phyloP scores from a whole-genome alignment of 345 rosid species.

The Ceriops zippeliana region DNA sequence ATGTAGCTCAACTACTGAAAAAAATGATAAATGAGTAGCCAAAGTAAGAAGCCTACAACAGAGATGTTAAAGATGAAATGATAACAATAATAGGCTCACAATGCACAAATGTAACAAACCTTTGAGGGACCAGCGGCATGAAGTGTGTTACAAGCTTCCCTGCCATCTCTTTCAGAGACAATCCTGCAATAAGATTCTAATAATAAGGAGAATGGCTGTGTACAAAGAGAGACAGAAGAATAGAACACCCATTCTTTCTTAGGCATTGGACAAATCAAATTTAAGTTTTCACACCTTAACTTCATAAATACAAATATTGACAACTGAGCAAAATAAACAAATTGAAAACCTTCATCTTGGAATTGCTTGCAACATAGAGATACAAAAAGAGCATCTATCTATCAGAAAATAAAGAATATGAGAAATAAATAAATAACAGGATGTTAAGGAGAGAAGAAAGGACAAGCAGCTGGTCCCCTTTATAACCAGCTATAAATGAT shows the following conservation, averaged over 20 bases:
- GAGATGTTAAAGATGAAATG: not conserved
- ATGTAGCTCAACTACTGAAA: not conserved
- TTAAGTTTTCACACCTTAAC: too few relatives aligned
- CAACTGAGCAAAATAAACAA: too few relatives aligned
- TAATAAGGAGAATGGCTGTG: slow-evolving; percentile 7
- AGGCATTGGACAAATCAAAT: too few relatives aligned
- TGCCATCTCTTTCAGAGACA: slow-evolving; percentile 71
- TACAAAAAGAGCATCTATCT: too few relatives aligned
- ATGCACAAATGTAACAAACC: slow-evolving; percentile 33
- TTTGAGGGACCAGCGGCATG: slow-evolving; percentile 95
- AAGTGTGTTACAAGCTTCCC: slow-evolving; percentile 83
- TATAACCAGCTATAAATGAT: too few relatives aligned
- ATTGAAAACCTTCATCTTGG: too few relatives aligned
- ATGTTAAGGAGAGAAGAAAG: too few relatives aligned
- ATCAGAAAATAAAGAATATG: too few relatives aligned
- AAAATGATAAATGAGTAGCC: not conserved
- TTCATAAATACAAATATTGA: too few relatives aligned
- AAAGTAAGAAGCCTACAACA: not conserved
- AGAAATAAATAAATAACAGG: too few relatives aligned
- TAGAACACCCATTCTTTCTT: not conserved
- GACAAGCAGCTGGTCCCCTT: too few relatives aligned
- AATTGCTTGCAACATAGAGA: too few relatives aligned
- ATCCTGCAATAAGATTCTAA: slow-evolving; percentile 51
- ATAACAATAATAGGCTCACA: not conserved
- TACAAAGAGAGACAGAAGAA: not conserved